Evolutionary conservation across 2,329 filamentous ascomycete genomes (phyloP), one percentile per base, ranked within the genome.

Genomic region (Pseudocercospora fuligena): DNA sequence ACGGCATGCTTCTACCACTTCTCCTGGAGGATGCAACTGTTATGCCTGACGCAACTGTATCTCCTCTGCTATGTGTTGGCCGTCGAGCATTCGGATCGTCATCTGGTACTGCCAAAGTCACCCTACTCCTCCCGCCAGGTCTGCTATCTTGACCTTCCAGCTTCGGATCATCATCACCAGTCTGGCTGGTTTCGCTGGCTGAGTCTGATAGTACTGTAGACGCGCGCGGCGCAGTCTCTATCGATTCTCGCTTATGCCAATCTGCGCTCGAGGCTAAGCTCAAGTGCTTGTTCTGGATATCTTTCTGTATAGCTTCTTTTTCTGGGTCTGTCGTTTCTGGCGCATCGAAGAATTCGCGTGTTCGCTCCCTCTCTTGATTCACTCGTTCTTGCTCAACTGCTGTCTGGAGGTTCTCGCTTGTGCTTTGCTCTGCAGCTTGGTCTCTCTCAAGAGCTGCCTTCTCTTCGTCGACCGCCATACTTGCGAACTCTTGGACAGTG

Each of bases 1-100:
- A 68, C 19, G 72, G 72, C 54, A 73, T 61, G 63, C 70, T 72
- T 58, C 68, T 65, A 21, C 59, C 64, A 23, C 59, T 66, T 29
- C 67, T 56, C 49, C 60, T 61, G 31, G 69, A 69, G 21, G 53
- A 64, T 6, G 63, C 65, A 12, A 67, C 56, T n/a, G 69, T 67
- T 9, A 65, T 56, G 4, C 60, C 66, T n/a, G 66, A 69, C 33
- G 65, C 65, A 14, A 61, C 57, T 2, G 65, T 70, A 51, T 66
- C 64, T 2, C 69, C 69, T 56, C 69, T 61, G 21, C 63, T 69
- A 47, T 66, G 65, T n/a, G 40, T 61, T 14, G 69, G 69, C 33
- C 69, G 59, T 46, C 47, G 46, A 12, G 57, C 31, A 19, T 58
- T 43, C 1, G 56, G 57, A 29, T 67, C 61, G 25, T 60, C 61